phyloP scores from a whole-genome alignment of 176 grass and related monocot species.

The Phoenix dactylifera region DNA sequence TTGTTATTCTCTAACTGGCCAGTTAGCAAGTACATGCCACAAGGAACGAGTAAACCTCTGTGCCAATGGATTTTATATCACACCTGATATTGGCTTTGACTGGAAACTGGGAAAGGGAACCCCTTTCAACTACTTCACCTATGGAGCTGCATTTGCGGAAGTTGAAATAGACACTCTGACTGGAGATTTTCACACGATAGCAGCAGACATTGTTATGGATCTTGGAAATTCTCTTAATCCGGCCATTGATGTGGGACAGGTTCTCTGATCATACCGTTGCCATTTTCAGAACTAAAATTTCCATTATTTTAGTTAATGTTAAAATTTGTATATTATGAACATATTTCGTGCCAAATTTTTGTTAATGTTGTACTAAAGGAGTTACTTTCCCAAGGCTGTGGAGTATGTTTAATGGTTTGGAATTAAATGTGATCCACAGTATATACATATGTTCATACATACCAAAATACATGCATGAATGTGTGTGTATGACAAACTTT shows the following conservation, averaged over 20 bases:
- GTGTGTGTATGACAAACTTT: too few species aligned
- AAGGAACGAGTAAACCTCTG: slow-evolving; percentile 85
- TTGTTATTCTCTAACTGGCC: slow-evolving; percentile 15
- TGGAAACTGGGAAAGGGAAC: slow-evolving; percentile 58
- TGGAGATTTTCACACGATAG: slow-evolving; percentile 86
- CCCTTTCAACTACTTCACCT: slow-evolving; percentile 87
- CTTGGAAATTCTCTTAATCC: slow-evolving; percentile 89
- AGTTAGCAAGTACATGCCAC: slow-evolving; percentile 65
- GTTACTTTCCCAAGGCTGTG: too few species aligned
- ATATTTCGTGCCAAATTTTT: too few species aligned
- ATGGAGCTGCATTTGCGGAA: slow-evolving; percentile 96
- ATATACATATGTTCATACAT: too few species aligned
- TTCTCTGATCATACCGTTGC: slow-evolving; percentile 9
- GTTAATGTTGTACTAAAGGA: too few species aligned
- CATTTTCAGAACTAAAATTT: neutral
- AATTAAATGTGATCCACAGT: too few species aligned
- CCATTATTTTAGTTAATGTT: neutral
- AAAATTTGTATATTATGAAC: too few species aligned
- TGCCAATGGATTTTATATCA: slow-evolving; percentile 90
- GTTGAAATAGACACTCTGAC: slow-evolving; percentile 94
- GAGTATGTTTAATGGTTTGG: too few species aligned
- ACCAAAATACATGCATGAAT: too few species aligned
- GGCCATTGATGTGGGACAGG: slow-evolving; percentile 93
- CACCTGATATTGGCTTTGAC: slow-evolving; percentile 71
- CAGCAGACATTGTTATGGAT: slow-evolving; percentile 88